phyloP scores from a whole-genome alignment of 352 stramenopile species.

The Phytopythium aichiense region DNA sequence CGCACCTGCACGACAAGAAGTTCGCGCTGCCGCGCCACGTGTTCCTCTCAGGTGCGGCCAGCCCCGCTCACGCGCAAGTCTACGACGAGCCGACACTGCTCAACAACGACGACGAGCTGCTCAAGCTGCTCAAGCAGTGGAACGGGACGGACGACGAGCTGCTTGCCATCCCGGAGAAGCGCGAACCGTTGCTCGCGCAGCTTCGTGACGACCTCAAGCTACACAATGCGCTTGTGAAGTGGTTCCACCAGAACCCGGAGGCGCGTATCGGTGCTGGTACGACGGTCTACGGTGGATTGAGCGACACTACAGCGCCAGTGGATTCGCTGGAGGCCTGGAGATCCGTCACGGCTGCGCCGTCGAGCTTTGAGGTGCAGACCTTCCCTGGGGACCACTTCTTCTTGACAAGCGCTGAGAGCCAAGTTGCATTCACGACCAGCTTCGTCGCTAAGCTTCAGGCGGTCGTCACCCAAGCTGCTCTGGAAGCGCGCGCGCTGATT shows the following conservation, averaged over 20 bases:
- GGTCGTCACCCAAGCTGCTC: constrained; percentile 26
- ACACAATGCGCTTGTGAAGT: constrained; percentile 47
- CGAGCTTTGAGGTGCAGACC: constrained; percentile 29
- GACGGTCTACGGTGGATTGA: constrained; percentile 50
- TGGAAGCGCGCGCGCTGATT: constrained; percentile 47
- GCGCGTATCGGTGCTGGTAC: constrained; percentile 27
- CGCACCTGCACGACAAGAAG: constrained; percentile 31
- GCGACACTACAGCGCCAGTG: constrained; percentile 31
- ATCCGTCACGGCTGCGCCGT: constrained; percentile 7
- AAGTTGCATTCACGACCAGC: constrained; percentile 27
- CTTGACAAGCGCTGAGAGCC: constrained; percentile 29
- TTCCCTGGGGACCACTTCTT: constrained; percentile 68
- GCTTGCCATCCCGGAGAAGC: constrained; percentile 40
- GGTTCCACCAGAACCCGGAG: constrained; percentile 21
- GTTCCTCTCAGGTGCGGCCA: constrained; percentile 49
- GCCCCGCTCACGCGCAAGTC: constrained; percentile 22
- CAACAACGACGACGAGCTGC: constrained; percentile 29
- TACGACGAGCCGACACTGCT: constrained; percentile 30
- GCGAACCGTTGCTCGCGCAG: constrained; percentile 23
- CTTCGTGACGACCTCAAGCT: constrained; percentile 45
- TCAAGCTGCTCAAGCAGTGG: constrained; percentile 48
- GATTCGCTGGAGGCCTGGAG: constrained; percentile 37
- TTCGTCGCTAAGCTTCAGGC: constrained; percentile 35
- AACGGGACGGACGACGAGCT: constrained; percentile 54
- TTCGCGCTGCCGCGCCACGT: constrained; percentile 57